phyloP scores from a whole-genome alignment of 2,329 filamentous ascomycete genomes.

The Epichloe typhina region DNA sequence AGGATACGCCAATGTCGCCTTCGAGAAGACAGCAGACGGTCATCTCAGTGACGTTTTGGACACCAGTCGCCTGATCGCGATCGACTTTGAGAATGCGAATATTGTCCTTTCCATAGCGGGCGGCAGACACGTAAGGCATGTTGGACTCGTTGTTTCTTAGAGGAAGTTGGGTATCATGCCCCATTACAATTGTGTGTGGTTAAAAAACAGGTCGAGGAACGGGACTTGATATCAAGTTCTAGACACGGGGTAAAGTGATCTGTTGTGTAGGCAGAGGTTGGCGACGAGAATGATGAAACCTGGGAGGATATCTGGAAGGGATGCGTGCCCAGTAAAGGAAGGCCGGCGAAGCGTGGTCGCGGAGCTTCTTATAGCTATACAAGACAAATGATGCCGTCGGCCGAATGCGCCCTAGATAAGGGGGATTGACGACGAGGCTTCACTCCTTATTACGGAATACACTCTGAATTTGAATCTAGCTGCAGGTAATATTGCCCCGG shows the following conservation, averaged over 20 bases:
- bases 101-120: slow-evolving; percentile 91
- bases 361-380: not conserved
- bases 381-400: not conserved
- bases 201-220: too few species aligned
- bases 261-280: too few species aligned
- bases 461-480: too few species aligned
- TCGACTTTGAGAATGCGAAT: slow-evolving; percentile 95
- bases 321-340: too few species aligned
- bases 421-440: not conserved
- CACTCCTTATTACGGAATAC: too few species aligned
- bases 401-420: not conserved
- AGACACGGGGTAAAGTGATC: too few species aligned
- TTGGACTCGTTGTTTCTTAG: slow-evolving; percentile 6
- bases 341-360: too few species aligned
- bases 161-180: not conserved
- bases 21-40: slow-evolving; percentile 87
- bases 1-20: slow-evolving; percentile 80
- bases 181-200: not conserved
- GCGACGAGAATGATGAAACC: too few species aligned
- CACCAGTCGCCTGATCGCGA: slow-evolving; percentile 59
- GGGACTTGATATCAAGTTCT: too few species aligned
- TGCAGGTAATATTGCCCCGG: too few species aligned
- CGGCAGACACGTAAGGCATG: slow-evolving; percentile 47
- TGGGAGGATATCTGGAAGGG: too few species aligned
- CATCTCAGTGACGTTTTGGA: slow-evolving; percentile 86